Base-by-base conservation (phyloP, 169 alveolate genomes). In the Neospora caninum region DNA sequence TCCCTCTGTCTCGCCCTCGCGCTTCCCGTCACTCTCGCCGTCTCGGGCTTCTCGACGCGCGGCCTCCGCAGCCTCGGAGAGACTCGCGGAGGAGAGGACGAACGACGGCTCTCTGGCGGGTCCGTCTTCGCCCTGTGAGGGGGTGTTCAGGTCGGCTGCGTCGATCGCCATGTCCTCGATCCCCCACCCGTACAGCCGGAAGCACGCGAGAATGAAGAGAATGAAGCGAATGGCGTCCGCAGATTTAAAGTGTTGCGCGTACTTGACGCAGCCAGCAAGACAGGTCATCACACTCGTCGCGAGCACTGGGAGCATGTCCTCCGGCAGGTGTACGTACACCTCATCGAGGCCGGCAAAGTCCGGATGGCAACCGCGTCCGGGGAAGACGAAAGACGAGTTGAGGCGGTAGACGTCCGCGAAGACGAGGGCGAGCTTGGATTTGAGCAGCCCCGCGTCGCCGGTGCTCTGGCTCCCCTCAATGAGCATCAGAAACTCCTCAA, bases 381-480 rank as follows among this genome's bases (percentile, higher is more conserved):
- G 84, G 69, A 49, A 64, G 29, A 41, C 92, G 69, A 88, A 88
- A 2, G 92, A 88, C 18, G 84, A 88, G 41, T 88, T 88, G 67
- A 88, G 58, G 58, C 92, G 92, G 58, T 45, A 88, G 83, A 88
- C 83, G 69, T 88, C 92, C 38, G 80, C 6, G 83, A 88, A 88
- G 9, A 88, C 83, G 49, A 2, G 45, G 54, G 92, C 39, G 10
- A 39, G 34, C 27, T 45, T 43, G 22, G 83, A 22, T 58, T 29
- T n/a, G 64, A 88, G 58, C 34, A 31, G 84, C 31, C 53, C 4
- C 42, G 2, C 20, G 58, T 88, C 92, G 84, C 92, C 92, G 1
- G 92, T 88, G 92, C 92, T 88, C 83, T 53, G n/a, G 22, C 83
- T 83, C 31, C 92, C 92, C 39, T 88, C 92, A 39, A 88, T 34